Conservation (phyloP, 495 filamentous ascomycete species). For the Aspergillus olivimuriae region DNA sequence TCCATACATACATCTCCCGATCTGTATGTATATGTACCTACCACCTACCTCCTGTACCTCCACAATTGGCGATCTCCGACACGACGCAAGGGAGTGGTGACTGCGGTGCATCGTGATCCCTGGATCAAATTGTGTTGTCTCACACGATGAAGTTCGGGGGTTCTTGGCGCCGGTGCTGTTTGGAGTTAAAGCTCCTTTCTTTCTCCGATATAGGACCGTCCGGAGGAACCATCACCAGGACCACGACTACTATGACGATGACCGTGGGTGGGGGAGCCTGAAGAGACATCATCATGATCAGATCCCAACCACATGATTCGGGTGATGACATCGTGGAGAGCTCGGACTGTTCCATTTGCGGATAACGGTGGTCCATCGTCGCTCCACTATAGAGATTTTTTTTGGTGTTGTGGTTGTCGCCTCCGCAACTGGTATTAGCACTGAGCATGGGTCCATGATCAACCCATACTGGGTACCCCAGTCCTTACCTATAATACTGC, state of each 20-base stretch:
- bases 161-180: conserved; percentile 3
- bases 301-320: no score
- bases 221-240: no score
- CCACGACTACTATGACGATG: neutral
- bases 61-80: conserved; percentile 2
- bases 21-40: no score
- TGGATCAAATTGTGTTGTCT: neutral
- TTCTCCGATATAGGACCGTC: conserved; percentile 7
- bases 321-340: neutral
- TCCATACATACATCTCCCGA: no score
- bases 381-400: neutral
- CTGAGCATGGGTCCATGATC: no score
- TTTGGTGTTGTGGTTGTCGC: no score
- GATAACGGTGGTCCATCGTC: neutral
- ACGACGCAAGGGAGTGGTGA: neutral
- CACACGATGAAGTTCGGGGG: neutral
- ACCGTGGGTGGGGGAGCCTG: no score
- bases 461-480: no score
- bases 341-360: neutral
- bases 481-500: no score
- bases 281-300: no score
- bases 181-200: conserved; percentile 1
- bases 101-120: neutral
- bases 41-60: neutral
- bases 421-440: no score